Base-by-base conservation (phyloP, 73 alveolate genomes). In the Durusdinium trenchii region DNA sequence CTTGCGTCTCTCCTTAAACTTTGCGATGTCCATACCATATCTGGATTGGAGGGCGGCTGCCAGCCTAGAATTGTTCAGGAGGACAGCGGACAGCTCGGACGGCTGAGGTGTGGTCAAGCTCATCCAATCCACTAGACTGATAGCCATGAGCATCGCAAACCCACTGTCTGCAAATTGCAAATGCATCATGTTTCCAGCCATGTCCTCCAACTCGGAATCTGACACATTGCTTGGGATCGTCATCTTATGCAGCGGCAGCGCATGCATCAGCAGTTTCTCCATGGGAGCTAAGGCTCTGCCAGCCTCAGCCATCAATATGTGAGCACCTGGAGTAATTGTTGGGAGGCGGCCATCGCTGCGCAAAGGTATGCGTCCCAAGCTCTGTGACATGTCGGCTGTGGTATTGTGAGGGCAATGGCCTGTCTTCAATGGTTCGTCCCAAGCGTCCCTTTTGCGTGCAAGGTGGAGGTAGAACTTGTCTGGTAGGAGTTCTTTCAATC, bases 121-220 rank as follows among this genome's bases (percentile, higher is more conserved):
- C n/a, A n/a, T 69, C 82, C 82, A 69, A 35, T 69, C 42, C 46
- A 69, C 82, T 20, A 69, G 35, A 35, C 82, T 69, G 82, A 6
- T 28, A 26, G 82, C 48, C 35, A 69, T 28, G 46, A 69, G 35
- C 82, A 69, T 28, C 32, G 82, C 82, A 23, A 69, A n/a, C n/a
- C n/a, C n/a, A n/a, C n/a, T 26, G 16, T 26, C 82, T 20, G 36
- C 82, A 69, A 32, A 40, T 14, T 69, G 82, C 43, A 69, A 40
- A 45, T 69, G 82, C 82, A 69, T 69, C 43, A 45, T 69, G 82
- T 69, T 69, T 20, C 82, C 82, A 30, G 43, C 82, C 82, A 69
- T 69, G 82, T 45, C 14, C 26, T 40, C 82, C 82, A 69, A 45
- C 43, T 69, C 82, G 20, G 38, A 20, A 32, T 69, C 82, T 14